These are phyloP conservation scores for Hyphopichia pseudoburtonii DNA, from an alignment of 1,139 yeast species.

Conservation along the genomic window DNA sequence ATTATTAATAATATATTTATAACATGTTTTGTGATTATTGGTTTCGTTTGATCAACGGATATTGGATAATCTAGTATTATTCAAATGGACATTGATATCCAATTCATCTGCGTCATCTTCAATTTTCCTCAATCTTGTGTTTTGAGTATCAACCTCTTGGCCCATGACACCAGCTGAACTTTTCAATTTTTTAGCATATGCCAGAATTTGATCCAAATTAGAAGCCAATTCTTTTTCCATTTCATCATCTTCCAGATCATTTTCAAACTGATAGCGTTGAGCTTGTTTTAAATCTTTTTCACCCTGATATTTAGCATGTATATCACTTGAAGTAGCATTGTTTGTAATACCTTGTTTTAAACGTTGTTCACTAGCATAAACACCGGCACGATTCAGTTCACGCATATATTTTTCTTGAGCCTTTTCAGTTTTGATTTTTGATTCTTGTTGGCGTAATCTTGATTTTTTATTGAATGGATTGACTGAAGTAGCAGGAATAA, in stretches of 20 bases:
- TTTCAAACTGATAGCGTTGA: slow-evolving; percentile 48
- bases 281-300: slow-evolving; percentile 51
- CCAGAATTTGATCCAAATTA: slow-evolving; percentile 54
- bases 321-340: slow-evolving; percentile 37
- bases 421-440: slow-evolving; percentile 62
- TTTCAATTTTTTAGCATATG: slow-evolving; percentile 43
- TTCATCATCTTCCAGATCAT: slow-evolving; percentile 59
- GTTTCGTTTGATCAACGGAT: slow-evolving; percentile 30
- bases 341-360: slow-evolving; percentile 42
- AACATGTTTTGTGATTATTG: too few species aligned
- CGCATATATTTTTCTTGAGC: slow-evolving; percentile 57
- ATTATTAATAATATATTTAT: too few species aligned
- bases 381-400: slow-evolving; percentile 41
- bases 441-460: slow-evolving; percentile 74
- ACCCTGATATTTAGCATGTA: slow-evolving; percentile 50
- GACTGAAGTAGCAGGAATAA: slow-evolving; percentile 70
- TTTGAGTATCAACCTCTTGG: slow-evolving; percentile 52
- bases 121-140: slow-evolving; percentile 46
- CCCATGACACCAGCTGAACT: slow-evolving; percentile 47
- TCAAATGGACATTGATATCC: slow-evolving; percentile 56
- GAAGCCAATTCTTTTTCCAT: slow-evolving; percentile 56
- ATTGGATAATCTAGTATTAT: slow-evolving; percentile 45
- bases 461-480: slow-evolving; percentile 89
- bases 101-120: slow-evolving; percentile 57
- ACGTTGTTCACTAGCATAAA: slow-evolving; percentile 49